phyloP scores from a whole-genome alignment of 352 stramenopile genomes.

The Globisporangium abappressorium region DNA sequence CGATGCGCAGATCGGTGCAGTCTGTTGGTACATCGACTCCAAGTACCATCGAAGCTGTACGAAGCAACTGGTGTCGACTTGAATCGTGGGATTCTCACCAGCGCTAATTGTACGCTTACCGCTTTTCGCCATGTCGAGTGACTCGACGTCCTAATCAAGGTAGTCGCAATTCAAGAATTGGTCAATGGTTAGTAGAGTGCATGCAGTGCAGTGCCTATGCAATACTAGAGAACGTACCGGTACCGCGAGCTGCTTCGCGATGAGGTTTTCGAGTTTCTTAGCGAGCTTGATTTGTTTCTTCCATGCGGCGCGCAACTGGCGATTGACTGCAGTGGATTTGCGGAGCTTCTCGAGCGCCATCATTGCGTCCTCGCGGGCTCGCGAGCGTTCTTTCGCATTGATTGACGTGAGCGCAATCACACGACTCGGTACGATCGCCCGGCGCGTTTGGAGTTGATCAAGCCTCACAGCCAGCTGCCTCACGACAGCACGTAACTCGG shows the following conservation, averaged over 20 bases:
- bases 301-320: slow-evolving; percentile 30
- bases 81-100: not conserved
- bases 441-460: not conserved
- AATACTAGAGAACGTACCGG: not conserved
- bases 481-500: not conserved
- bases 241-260: slow-evolving; percentile 18
- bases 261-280: slow-evolving; percentile 36
- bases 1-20: not conserved
- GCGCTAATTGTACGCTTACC: not conserved
- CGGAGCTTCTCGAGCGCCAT: slow-evolving; percentile 35
- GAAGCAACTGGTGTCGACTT: not conserved
- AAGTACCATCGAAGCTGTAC: not conserved
- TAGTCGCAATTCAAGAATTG: not conserved
- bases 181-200: not conserved
- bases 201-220: not conserved
- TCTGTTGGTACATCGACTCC: not conserved
- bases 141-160: not conserved
- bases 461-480: not conserved
- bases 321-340: slow-evolving; percentile 34
- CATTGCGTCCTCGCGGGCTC: slow-evolving; percentile 34
- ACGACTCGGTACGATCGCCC: not conserved
- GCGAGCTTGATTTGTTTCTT: slow-evolving; percentile 42
- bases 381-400: not conserved
- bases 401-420: too few relatives aligned
- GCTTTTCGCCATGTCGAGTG: not conserved